A percentile compares a stretch with the other conserved stretches of the same genome.
These are phyloP conservation scores for Kluyveromyces starmeri DNA, from an alignment of 805 yeast species.

Conservation along the genomic window DNA sequence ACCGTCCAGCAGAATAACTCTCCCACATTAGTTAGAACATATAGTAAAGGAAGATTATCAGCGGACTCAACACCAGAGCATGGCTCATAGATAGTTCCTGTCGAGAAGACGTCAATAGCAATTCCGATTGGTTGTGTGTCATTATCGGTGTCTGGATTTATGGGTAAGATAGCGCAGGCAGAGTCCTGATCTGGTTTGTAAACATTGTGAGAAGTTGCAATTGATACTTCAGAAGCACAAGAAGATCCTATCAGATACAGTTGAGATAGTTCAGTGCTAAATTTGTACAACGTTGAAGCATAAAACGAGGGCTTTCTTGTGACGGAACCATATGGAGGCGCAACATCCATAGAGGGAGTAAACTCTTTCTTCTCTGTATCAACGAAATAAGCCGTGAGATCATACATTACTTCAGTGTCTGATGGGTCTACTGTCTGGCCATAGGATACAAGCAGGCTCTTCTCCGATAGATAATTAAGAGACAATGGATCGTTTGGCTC, in stretches of 20 bases:
- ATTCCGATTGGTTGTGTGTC: constrained; percentile 70
- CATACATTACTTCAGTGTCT: constrained; percentile 20
- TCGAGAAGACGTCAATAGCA: constrained; percentile 47
- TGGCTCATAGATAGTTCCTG: constrained; percentile 40
- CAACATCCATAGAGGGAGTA: constrained; percentile 28
- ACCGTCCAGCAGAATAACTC: constrained; percentile 55
- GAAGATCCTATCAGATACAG: constrained; percentile 48
- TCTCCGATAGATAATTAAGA: constrained; percentile 15
- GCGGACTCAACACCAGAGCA: constrained; percentile 49
- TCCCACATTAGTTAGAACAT: constrained; percentile 57
- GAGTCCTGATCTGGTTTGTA: constrained; percentile 56
- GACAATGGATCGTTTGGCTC: constrained; percentile 23
- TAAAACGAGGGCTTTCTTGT: constrained; percentile 42
- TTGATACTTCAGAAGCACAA: constrained; percentile 52
- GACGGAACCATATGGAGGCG: constrained; percentile 45
- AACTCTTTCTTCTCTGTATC: constrained; percentile 3
- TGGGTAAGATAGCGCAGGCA: constrained; percentile 64
- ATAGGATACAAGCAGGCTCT: constrained; percentile 18
- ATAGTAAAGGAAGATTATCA: constrained; percentile 55
- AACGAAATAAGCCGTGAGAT: constrained; percentile 22
- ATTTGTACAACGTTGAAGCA: constrained; percentile 30
- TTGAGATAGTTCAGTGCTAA: constrained; percentile 31
- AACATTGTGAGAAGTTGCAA: constrained; percentile 32
- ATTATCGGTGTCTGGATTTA: constrained; percentile 52
- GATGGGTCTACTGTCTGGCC: constrained; percentile 23